Base-by-base conservation (phyloP, 176 grass and related monocot genomes). In the Carex littledalei region DNA sequence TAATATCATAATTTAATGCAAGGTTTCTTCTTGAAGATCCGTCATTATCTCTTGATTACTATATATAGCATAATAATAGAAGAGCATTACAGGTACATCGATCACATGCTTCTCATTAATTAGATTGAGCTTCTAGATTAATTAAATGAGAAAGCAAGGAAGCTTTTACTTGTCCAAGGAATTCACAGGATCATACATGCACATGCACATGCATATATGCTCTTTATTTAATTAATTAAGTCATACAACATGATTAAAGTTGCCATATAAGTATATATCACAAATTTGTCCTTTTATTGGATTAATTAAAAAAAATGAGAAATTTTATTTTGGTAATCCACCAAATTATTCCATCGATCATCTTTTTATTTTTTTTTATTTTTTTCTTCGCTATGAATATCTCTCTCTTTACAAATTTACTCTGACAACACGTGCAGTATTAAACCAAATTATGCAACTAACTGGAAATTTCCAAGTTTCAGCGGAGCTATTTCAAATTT, bases 161-260 rank as follows among this genome's bases (percentile, higher is more conserved):
- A 60, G 16, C 57, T 60, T 60, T 0, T 60, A 60, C 17, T 59
- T 59, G 17, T 16, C 57, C 3, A 59, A 59, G 29, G 29, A 69
- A 69, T 18, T 39, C n/a, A 47, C 39, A 73, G 3, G n/a, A 73
- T 73, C n/a, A 73, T 73, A 73, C 4, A 49, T 74, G 18, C 70
- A 74, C 3, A 45, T 72, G 17, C 68, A 72, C 70, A 74, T 74
- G 43, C 41, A 74, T 73, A 73, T 74, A 49, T 21, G 70, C 41
- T 74, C 2, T 24, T 74, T 49, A 22, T 49, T 73, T 45, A 73
- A 47, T 49, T 18, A 73, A 45, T 41, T 73, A 15, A 56, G 2
- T 15, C 37, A 43, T 20, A 13, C 41, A 8, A 22, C 41, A 49
- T 73, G 3, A 49, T 73, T 70, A 35, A 18, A 73, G 7, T 73